These are phyloP conservation scores for Bidens hawaiensis DNA, from an alignment of 140 eudicot genomes.

Conservation along the genomic window DNA sequence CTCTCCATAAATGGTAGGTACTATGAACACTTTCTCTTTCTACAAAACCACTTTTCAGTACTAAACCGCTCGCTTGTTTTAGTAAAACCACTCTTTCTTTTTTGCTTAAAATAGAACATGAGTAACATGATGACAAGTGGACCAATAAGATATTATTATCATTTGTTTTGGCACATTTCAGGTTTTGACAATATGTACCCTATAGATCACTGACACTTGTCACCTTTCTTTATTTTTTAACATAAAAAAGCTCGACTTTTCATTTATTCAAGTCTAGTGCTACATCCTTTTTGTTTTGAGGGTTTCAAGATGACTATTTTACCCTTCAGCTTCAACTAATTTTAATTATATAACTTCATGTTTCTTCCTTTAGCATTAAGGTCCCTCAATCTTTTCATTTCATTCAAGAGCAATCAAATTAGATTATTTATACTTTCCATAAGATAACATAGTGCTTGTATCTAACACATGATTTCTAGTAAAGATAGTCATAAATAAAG, in stretches of 20 bases:
- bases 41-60: conserved; percentile 18
- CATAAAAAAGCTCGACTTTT: conserved; percentile 31
- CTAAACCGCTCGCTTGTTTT: too few species aligned
- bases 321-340: background rate
- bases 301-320: conserved; percentile 31
- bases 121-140: conserved; percentile 22
- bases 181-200: conserved; percentile 17
- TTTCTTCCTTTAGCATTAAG: background rate
- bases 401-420: too few species aligned
- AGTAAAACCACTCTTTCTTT: conserved; percentile 10
- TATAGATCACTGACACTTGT: conserved; percentile 42
- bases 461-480: too few species aligned
- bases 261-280: conserved; percentile 17
- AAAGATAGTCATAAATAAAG: too few species aligned
- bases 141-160: background rate
- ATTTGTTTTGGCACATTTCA: background rate
- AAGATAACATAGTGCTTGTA: too few species aligned
- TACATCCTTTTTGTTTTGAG: conserved; percentile 16
- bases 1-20: conserved; percentile 23
- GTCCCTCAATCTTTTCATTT: background rate
- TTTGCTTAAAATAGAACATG: conserved; percentile 20
- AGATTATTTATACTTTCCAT: too few species aligned
- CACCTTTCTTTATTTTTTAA: background rate
- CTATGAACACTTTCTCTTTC: background rate
- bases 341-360: background rate